Evolutionary conservation across 2,329 filamentous ascomycete genomes (phyloP).

Genomic region (Penicillium sp.): DNA sequence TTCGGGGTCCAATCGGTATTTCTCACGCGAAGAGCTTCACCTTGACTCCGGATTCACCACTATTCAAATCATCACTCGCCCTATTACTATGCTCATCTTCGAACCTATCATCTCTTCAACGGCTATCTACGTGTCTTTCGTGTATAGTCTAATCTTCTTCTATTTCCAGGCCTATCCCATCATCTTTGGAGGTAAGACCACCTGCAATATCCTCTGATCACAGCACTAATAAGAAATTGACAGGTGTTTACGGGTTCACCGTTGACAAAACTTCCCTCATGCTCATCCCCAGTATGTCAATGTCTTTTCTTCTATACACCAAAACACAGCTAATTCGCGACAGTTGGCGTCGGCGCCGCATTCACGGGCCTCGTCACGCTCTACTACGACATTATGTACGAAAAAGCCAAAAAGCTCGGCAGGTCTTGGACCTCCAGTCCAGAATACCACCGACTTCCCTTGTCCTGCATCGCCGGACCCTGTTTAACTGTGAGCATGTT

Average conservation of each 20-base stretch:
- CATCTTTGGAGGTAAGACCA: constrained; percentile 56
- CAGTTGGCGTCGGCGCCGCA: constrained; percentile 60
- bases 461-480: constrained; percentile 69
- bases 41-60: constrained; percentile 55
- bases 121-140: constrained; percentile 68
- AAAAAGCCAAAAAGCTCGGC: constrained; percentile 50
- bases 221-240: background rate
- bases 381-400: constrained; percentile 62
- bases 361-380: constrained; percentile 63
- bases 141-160: constrained; percentile 69
- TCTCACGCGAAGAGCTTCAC: constrained; percentile 58
- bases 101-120: constrained; percentile 72
- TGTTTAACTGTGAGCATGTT: constrained; percentile 53
- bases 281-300: constrained; percentile 60
- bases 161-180: constrained; percentile 74
- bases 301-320: rapidly evolving
- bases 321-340: background rate
- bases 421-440: constrained; percentile 55
- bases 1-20: constrained; percentile 50
- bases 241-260: constrained; percentile 60
- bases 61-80: constrained; percentile 69
- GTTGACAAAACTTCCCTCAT: constrained; percentile 65
- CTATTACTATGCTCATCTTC: constrained; percentile 67
- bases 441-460: constrained; percentile 67
- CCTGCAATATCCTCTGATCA: background rate